These are phyloP conservation scores for Tulasnella sp. DNA, from an alignment of 768 basidiomycete genomes.

Conservation along the genomic window DNA sequence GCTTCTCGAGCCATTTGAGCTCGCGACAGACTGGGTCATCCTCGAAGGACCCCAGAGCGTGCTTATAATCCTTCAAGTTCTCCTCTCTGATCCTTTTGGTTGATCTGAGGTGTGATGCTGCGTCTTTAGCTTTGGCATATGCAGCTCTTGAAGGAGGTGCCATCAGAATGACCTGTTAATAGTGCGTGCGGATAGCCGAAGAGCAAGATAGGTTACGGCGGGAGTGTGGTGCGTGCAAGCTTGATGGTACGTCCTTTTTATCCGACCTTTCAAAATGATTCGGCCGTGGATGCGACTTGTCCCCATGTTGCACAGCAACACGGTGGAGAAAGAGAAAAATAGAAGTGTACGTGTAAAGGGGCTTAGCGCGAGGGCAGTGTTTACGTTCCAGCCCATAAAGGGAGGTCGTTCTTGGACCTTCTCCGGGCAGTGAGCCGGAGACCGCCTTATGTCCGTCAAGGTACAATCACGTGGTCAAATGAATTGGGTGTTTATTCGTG, in stretches of 20 bases:
- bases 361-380: neutral
- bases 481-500: too few relatives aligned
- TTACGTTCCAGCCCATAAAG: neutral
- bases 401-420: neutral
- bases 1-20: neutral
- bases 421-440: neutral
- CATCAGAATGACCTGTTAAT: neutral
- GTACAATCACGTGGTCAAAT: neutral
- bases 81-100: neutral
- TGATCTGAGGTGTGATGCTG: neutral
- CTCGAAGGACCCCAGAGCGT: neutral
- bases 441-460: neutral
- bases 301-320: neutral
- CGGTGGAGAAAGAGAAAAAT: neutral
- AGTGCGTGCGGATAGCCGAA: neutral
- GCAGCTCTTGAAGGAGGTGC: neutral
- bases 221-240: too few relatives aligned
- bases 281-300: too few relatives aligned
- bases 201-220: neutral
- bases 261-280: too few relatives aligned
- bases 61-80: neutral
- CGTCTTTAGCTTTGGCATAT: neutral
- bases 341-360: neutral
- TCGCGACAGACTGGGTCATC: neutral
- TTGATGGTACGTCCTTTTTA: too few relatives aligned